Conservation (phyloP, 2,329 filamentous ascomycete genomes). For the Hypocreales sp. region DNA sequence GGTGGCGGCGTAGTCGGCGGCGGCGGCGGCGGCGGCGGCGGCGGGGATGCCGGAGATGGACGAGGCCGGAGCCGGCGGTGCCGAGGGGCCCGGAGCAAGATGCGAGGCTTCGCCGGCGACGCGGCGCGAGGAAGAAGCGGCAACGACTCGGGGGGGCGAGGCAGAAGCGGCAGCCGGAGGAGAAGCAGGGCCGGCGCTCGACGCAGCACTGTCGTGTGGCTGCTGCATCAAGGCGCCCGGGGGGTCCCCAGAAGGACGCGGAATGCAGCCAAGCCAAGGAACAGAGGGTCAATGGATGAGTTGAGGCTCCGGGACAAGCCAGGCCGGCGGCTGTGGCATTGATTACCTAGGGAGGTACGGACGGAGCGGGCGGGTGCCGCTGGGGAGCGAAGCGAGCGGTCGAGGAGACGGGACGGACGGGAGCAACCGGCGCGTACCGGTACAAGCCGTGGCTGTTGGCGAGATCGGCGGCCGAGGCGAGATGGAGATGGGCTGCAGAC, state of each 20-base stretch:
- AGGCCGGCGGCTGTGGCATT: no score
- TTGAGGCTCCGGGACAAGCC: no score
- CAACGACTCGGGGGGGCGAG: constrained; percentile 1
- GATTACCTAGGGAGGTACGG: no score
- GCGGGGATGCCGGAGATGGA: not conserved
- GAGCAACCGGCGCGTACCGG: no score
- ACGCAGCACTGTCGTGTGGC: constrained; percentile 4
- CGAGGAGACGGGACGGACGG: no score
- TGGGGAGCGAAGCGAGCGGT: no score
- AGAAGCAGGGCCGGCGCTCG: constrained; percentile 4
- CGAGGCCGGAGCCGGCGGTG: no score
- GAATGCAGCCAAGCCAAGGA: constrained; percentile 1
- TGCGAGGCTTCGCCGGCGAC: not conserved
- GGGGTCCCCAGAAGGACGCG: constrained; percentile 2
- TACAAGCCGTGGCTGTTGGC: no score
- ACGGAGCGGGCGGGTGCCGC: no score
- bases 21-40: not conserved
- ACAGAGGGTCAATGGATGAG: no score
- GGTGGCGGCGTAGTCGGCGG: constrained; percentile 1
- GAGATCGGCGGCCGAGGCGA: no score
- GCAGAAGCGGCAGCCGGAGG: constrained; percentile 3
- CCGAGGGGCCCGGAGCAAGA: not conserved
- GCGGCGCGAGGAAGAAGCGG: not conserved
- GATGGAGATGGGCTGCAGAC: no score
- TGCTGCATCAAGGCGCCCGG: constrained; percentile 17